Conservation (phyloP, 1,284 basidiomycete genomes). For the Sanghuangporus weigelae region DNA sequence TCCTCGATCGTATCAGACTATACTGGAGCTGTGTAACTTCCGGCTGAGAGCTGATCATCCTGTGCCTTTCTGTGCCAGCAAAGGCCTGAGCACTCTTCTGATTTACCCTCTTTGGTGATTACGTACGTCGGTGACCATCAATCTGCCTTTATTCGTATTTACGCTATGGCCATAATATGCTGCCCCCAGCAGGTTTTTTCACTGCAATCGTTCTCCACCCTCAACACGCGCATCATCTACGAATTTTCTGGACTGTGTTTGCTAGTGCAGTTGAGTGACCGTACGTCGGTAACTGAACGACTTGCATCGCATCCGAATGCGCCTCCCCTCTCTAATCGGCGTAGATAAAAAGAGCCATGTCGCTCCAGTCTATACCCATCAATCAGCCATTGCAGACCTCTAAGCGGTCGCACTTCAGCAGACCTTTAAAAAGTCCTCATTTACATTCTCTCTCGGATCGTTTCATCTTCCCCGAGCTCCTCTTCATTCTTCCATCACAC, state of each 20-base stretch:
- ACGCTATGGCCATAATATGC: slow-evolving; percentile 6
- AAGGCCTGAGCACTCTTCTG: slow-evolving; percentile 6
- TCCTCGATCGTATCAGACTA: not conserved
- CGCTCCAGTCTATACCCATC: not conserved
- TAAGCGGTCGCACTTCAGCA: not conserved
- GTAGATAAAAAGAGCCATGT: slow-evolving; percentile 5
- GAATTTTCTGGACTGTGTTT: not conserved
- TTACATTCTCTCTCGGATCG: not conserved
- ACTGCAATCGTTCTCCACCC: slow-evolving; percentile 1
- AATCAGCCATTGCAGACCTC: not conserved
- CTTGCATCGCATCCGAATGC: slow-evolving; percentile 5
- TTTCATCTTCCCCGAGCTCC: not conserved
- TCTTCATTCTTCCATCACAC: not conserved
- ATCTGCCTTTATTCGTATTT: not conserved
- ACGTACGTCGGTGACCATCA: not conserved
- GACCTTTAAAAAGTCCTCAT: not conserved
- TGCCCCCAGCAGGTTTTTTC: slow-evolving; percentile 3
- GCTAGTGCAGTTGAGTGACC: slow-evolving; percentile 5
- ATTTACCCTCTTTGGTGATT: not conserved
- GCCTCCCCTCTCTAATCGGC: not conserved
- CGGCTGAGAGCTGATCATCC: not conserved
- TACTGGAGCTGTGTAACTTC: slow-evolving; percentile 7
- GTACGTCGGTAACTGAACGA: not conserved
- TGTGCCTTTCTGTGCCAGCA: not conserved
- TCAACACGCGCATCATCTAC: slow-evolving; percentile 10